Percentiles rank a stretch among this genome's conserved stretches.
phyloP scores from a whole-genome alignment of 192 early-diverging fungal genomes.

The Piromyces finnis region DNA sequence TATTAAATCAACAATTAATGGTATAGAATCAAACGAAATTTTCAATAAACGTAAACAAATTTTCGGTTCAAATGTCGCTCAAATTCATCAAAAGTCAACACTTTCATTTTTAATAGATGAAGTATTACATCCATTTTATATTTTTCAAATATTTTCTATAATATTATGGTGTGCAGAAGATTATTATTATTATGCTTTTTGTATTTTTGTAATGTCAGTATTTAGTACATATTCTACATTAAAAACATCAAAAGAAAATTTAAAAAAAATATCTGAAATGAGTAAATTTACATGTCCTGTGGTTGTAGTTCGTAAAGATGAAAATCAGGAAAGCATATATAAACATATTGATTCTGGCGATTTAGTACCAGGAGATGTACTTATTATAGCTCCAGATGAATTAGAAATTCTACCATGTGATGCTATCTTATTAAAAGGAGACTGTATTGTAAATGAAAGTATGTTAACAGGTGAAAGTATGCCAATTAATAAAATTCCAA shows the following conservation, averaged over 20 bases:
- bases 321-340: constrained; percentile 16
- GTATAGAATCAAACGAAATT: constrained; percentile 3
- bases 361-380: constrained; percentile 90
- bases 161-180: constrained; percentile 51
- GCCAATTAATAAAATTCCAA: constrained; percentile 78
- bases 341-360: constrained; percentile 36
- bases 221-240: constrained; percentile 60
- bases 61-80: constrained; percentile 29
- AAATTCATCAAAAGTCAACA: constrained; percentile 18
- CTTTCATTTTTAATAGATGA: constrained; percentile 27
- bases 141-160: constrained; percentile 14
- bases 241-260: constrained; percentile 43
- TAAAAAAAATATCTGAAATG: constrained; percentile 65
- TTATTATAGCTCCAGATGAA: constrained; percentile 14
- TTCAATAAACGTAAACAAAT: constrained; percentile 9
- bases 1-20: constrained; percentile 4
- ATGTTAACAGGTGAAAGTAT: constrained; percentile 89
- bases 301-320: constrained; percentile 39
- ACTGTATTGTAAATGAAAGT: constrained; percentile 93
- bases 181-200: constrained; percentile 88
- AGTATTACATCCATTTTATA: constrained; percentile 33
- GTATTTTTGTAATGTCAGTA: constrained; percentile 76
- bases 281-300: constrained; percentile 71
- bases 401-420: constrained; percentile 58
- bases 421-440: constrained; percentile 74